These are phyloP conservation scores for Zarea fungicola DNA, from an alignment of 2,329 filamentous ascomycete species.

Conservation along the genomic window DNA sequence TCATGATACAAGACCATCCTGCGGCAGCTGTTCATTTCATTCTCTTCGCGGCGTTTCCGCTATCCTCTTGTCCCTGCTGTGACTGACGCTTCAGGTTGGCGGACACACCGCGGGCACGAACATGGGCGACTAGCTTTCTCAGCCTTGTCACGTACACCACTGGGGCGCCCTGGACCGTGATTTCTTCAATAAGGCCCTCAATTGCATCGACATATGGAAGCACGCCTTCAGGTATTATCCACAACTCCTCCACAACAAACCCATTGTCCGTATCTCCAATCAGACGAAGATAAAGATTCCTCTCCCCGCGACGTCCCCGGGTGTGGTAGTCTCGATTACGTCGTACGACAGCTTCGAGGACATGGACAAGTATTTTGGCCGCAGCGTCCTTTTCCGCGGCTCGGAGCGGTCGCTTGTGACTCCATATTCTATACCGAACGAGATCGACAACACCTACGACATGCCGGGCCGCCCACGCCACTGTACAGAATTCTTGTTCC, in stretches of 20 bases:
- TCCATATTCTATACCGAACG: slow-evolving; percentile 38
- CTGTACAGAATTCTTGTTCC: slow-evolving; percentile 23
- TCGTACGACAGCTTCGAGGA: slow-evolving; percentile 40
- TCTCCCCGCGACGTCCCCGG: slow-evolving; percentile 24
- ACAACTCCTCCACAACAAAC: slow-evolving; percentile 43
- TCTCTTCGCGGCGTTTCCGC: no score
- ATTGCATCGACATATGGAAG: slow-evolving; percentile 37
- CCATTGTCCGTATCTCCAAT: slow-evolving; percentile 38
- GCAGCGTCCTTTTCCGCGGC: slow-evolving; percentile 38
- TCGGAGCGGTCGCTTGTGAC: slow-evolving; percentile 32
- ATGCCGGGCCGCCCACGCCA: slow-evolving; percentile 46
- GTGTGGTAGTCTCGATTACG: slow-evolving; percentile 34
- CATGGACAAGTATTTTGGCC: slow-evolving; percentile 42
- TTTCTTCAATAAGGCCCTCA: slow-evolving; percentile 27
- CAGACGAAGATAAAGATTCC: slow-evolving; percentile 44
- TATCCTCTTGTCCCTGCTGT: no score
- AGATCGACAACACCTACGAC: slow-evolving; percentile 37
- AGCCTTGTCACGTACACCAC: slow-evolving; percentile 31
- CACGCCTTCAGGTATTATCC: slow-evolving; percentile 38
- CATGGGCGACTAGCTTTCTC: no score
- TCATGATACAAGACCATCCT: no score
- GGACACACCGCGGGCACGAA: no score
- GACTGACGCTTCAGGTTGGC: no score
- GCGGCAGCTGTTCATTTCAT: no score
- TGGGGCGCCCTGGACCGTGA: slow-evolving; percentile 30